These are phyloP conservation scores for Gloeopeniophorella convolvens DNA, from an alignment of 768 basidiomycete species.

Conservation along the genomic window DNA sequence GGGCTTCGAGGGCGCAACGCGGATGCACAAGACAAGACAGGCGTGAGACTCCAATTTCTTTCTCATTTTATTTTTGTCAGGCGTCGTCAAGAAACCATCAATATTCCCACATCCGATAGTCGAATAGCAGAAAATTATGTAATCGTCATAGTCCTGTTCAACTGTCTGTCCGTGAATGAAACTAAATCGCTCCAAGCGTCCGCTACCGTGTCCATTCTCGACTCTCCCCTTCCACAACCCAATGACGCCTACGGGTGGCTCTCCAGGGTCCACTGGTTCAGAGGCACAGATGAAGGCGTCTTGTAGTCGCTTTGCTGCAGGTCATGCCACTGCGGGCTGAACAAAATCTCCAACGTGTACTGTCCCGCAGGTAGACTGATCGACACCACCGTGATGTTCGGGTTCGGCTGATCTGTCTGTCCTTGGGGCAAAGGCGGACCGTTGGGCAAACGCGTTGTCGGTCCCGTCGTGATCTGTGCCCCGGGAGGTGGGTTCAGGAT, in stretches of 20 bases:
- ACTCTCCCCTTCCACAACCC: slow-evolving; percentile 4
- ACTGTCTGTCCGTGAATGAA: too few relatives aligned
- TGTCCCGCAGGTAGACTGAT: slow-evolving; percentile 62
- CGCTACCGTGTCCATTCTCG: neutral
- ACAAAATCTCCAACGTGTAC: slow-evolving; percentile 76
- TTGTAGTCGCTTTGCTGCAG: slow-evolving; percentile 55
- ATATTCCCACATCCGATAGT: too few relatives aligned
- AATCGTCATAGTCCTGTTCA: too few relatives aligned
- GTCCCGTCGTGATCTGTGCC: slow-evolving; percentile 51
- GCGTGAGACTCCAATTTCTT: too few relatives aligned
- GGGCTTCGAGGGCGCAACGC: too few relatives aligned
- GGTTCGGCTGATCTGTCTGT: slow-evolving; percentile 64
- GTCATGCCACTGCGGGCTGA: slow-evolving; percentile 89
- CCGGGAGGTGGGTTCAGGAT: slow-evolving; percentile 64
- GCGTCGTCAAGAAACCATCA: too few relatives aligned
- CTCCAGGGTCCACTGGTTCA: slow-evolving; percentile 70
- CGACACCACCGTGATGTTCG: slow-evolving; percentile 70
- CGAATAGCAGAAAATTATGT: too few relatives aligned
- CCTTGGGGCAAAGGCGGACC: slow-evolving; percentile 61
- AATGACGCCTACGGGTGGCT: slow-evolving; percentile 54
- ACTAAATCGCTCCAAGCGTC: neutral
- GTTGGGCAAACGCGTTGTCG: slow-evolving; percentile 47
- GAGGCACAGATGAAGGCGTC: slow-evolving; percentile 61
- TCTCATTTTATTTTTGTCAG: too few relatives aligned
- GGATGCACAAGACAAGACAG: too few relatives aligned